These are phyloP conservation scores for Leishmania aethiopica DNA, from an alignment of 208 protist genomes.

Conservation along the genomic window DNA sequence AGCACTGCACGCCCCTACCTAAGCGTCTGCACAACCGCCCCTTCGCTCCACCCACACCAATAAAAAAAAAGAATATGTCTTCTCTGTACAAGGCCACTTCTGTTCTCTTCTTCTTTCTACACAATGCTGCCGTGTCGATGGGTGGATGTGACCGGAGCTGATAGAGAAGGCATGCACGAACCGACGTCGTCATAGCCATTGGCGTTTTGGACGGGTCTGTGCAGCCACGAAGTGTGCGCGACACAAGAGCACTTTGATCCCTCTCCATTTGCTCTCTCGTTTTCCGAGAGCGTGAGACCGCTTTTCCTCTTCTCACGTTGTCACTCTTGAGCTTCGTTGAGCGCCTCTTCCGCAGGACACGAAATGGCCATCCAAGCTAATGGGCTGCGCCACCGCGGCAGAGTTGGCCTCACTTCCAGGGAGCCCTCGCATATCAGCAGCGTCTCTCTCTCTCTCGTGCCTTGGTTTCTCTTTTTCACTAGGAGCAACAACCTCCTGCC, in stretches of 20 bases:
- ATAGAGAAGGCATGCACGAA: not conserved
- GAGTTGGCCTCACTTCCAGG: not conserved
- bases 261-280: not conserved
- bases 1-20: not conserved
- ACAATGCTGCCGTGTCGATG: not conserved
- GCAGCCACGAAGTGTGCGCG: too few species aligned
- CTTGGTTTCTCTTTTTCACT: not conserved
- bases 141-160: not conserved
- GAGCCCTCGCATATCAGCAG: not conserved
- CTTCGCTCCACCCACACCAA: too few species aligned
- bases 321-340: not conserved
- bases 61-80: too few species aligned
- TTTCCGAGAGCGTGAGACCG: not conserved
- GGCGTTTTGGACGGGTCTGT: too few species aligned
- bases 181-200: not conserved
- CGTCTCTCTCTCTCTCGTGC: not conserved
- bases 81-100: too few species aligned
- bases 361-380: not conserved
- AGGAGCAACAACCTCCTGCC: constrained; percentile 13
- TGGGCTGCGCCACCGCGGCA: not conserved
- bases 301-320: not conserved
- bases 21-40: not conserved
- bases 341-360: not conserved
- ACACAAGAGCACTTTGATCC: too few species aligned
- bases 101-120: not conserved